phyloP scores from a whole-genome alignment of 352 stramenopile genomes.

The Pythium vanterpoolii region DNA sequence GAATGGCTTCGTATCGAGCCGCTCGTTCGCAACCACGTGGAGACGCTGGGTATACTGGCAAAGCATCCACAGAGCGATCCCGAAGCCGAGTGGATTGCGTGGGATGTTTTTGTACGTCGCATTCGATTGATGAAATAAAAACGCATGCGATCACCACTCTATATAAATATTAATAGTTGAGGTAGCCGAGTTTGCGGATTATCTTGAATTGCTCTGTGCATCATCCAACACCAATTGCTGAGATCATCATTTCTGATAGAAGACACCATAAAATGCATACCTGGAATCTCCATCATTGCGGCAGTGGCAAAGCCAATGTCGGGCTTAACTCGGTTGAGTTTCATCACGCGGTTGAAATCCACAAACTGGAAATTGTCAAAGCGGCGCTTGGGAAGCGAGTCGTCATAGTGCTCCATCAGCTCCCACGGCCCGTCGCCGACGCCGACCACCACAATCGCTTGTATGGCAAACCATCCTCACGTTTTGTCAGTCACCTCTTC shows the following conservation, averaged over 20 bases:
- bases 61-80: not conserved
- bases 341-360: conserved; percentile 52
- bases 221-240: not conserved
- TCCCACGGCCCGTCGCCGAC: conserved; percentile 78
- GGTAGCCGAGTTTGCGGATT: conserved; percentile 40
- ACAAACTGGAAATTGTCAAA: conserved; percentile 87
- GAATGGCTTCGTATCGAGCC: conserved; percentile 19
- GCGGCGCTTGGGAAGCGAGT: conserved; percentile 42
- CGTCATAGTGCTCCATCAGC: conserved; percentile 64
- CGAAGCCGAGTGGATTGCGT: conserved; percentile 12
- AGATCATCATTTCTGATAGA: too few relatives aligned
- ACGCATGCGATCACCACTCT: not conserved
- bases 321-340: conserved; percentile 42
- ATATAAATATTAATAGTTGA: too few relatives aligned
- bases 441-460: conserved; percentile 73
- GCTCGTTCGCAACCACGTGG: conserved; percentile 6
- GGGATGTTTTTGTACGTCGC: conserved; percentile 20
- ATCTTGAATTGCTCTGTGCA: conserved; percentile 46
- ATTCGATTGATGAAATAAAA: conserved; percentile 15
- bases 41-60: not conserved
- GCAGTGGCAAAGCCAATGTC: conserved; percentile 62
- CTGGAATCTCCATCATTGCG: conserved; percentile 66
- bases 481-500: not conserved
- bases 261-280: too few relatives aligned
- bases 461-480: not conserved